A percentile compares a stretch with the other conserved stretches of the same genome.
phyloP scores from a whole-genome alignment of 805 yeast genomes.

The Kuraishia hungarica region DNA sequence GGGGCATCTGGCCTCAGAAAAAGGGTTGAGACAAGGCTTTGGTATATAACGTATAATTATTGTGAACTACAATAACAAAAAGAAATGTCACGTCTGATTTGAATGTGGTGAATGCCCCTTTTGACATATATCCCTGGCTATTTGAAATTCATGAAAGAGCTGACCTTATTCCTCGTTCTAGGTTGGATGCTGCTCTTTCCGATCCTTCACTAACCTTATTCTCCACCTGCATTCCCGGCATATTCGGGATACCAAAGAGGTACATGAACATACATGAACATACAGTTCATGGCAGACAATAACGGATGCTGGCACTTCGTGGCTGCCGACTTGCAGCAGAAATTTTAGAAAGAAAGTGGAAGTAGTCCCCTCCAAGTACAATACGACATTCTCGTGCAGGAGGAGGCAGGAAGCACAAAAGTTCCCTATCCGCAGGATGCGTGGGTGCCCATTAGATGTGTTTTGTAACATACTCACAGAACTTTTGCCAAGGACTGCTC shows the following conservation, averaged over 20 bases:
- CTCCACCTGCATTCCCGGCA: background rate
- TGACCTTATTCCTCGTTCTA: background rate
- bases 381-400: background rate
- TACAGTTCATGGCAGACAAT: background rate
- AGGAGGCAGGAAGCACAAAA: background rate
- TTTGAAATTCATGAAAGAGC: background rate
- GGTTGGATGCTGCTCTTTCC: background rate
- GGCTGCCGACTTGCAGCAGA: background rate
- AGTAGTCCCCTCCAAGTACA: background rate
- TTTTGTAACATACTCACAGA: background rate
- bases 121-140: too few species aligned
- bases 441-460: background rate
- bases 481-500: too few species aligned
- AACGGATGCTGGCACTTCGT: background rate
- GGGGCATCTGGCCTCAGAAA: background rate
- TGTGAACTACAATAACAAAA: too few species aligned
- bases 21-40: too few species aligned
- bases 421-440: background rate
- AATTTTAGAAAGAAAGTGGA: background rate
- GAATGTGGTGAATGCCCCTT: too few species aligned
- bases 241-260: background rate
- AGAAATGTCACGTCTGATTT: too few species aligned
- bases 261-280: background rate
- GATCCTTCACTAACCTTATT: background rate
- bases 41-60: too few species aligned